phyloP scores from a whole-genome alignment of 2,329 filamentous ascomycete genomes.

The Zarea fungicola region DNA sequence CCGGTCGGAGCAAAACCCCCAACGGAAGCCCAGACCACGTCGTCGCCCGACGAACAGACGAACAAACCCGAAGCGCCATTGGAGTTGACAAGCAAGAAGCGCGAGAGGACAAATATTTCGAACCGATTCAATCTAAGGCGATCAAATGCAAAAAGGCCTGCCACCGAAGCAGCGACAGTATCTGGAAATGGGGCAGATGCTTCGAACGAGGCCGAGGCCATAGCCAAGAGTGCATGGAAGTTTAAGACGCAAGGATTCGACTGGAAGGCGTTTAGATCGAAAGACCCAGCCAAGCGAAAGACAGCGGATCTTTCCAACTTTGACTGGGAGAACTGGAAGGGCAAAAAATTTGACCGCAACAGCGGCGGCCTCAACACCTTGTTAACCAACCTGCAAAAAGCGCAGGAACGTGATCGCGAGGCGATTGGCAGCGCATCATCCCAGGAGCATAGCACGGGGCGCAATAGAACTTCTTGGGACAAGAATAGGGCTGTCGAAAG shows the following conservation, averaged over 20 bases:
- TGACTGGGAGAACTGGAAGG: constrained; percentile 6
- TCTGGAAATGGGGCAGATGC: not conserved
- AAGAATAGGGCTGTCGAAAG: no score
- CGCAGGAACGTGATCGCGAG: not conserved
- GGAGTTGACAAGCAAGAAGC: not conserved
- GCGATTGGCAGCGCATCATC: no score
- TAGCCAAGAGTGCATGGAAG: not conserved
- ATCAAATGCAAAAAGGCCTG: not conserved
- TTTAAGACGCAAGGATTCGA: constrained; percentile 10
- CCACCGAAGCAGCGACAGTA: not conserved
- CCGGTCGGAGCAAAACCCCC: not conserved
- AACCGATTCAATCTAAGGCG: not conserved
- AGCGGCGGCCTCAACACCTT: not conserved
- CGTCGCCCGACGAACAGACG: not conserved
- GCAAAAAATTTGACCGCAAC: constrained; percentile 2
- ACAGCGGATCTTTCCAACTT: constrained; percentile 1
- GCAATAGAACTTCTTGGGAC: no score
- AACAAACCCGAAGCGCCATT: not conserved
- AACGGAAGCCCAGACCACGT: not conserved
- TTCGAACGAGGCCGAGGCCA: not conserved
- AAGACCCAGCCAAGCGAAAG: not conserved
- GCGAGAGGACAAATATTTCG: no score
- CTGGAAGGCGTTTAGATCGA: constrained; percentile 9
- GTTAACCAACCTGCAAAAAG: constrained; percentile 5
- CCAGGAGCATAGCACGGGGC: no score